These are phyloP conservation scores for Starmerella vaccinii DNA, from an alignment of 805 yeast genomes.

Conservation along the genomic window DNA sequence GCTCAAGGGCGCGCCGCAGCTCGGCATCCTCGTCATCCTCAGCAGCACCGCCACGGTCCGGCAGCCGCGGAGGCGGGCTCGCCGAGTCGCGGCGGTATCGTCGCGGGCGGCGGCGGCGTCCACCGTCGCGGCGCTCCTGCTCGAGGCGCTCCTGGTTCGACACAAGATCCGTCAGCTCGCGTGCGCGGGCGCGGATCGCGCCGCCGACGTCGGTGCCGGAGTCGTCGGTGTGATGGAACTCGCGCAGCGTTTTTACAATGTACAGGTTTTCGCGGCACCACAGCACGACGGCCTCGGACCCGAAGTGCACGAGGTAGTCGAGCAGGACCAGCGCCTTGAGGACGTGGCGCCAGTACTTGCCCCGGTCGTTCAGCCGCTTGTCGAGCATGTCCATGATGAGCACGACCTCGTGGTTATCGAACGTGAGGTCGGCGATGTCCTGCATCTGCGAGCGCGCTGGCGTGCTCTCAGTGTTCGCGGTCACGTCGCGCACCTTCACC, in stretches of 20 bases:
- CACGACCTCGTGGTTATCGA: slow-evolving; percentile 59
- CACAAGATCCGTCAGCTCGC: slow-evolving; percentile 69
- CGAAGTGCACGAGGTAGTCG: slow-evolving; percentile 75
- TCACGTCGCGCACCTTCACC: slow-evolving; percentile 76
- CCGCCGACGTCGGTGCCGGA: slow-evolving; percentile 77
- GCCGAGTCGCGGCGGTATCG: slow-evolving; percentile 21
- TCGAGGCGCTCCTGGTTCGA: slow-evolving; percentile 71
- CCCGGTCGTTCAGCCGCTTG: slow-evolving; percentile 85
- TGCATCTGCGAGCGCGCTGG: slow-evolving; percentile 78
- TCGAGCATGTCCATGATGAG: slow-evolving; percentile 93
- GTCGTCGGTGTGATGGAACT: slow-evolving; percentile 75
- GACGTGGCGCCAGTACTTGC: slow-evolving; percentile 94
- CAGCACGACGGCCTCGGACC: slow-evolving; percentile 76
- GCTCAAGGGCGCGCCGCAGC: slow-evolving; percentile 67
- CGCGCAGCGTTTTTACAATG: slow-evolving; percentile 79
- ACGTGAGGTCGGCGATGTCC: slow-evolving; percentile 67
- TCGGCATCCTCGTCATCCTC: slow-evolving; percentile 59
- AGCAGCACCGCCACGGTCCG: slow-evolving; percentile 31
- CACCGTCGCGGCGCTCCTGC: slow-evolving; percentile 44
- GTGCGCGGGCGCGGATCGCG: slow-evolving; percentile 78
- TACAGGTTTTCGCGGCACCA: slow-evolving; percentile 89
- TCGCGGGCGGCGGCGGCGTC: slow-evolving; percentile 19
- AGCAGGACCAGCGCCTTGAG: slow-evolving; percentile 83
- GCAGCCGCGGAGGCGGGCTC: slow-evolving; percentile 28
- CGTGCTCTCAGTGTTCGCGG: slow-evolving; percentile 76